Percentiles rank a stretch among this genome's conserved stretches.
Conservation (phyloP, 1,284 basidiomycete genomes). For the Garcileccinum viscosum region DNA sequence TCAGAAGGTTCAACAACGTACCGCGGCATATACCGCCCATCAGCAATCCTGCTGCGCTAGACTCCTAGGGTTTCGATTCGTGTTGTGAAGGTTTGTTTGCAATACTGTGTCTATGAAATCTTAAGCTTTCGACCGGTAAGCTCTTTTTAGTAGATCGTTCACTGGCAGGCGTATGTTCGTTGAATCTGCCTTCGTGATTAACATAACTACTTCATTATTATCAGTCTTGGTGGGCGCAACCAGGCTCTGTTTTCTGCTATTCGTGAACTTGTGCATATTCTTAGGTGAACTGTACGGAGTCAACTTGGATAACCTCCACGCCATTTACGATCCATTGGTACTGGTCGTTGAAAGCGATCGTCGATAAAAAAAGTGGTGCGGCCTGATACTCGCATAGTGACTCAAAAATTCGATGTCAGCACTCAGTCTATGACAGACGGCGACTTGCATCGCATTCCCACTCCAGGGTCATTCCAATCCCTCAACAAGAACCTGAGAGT, state of each 20-base stretch:
- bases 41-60: too few relatives aligned
- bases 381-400: neutral
- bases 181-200: neutral
- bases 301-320: neutral
- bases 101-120: too few relatives aligned
- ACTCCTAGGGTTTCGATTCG: too few relatives aligned
- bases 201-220: neutral
- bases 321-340: neutral
- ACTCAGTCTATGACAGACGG: neutral
- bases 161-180: too few relatives aligned
- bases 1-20: too few relatives aligned
- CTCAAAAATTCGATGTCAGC: too few relatives aligned
- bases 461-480: neutral
- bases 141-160: too few relatives aligned
- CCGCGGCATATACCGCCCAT: too few relatives aligned
- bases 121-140: too few relatives aligned
- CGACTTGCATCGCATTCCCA: neutral
- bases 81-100: too few relatives aligned
- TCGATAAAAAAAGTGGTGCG: neutral
- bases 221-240: neutral
- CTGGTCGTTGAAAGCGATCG: neutral
- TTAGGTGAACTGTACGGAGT: neutral
- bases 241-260: neutral
- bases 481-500: neutral
- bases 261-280: neutral